Conservation (phyloP, 2,329 filamentous ascomycete species). For the Pezicula neosporulosa region DNA sequence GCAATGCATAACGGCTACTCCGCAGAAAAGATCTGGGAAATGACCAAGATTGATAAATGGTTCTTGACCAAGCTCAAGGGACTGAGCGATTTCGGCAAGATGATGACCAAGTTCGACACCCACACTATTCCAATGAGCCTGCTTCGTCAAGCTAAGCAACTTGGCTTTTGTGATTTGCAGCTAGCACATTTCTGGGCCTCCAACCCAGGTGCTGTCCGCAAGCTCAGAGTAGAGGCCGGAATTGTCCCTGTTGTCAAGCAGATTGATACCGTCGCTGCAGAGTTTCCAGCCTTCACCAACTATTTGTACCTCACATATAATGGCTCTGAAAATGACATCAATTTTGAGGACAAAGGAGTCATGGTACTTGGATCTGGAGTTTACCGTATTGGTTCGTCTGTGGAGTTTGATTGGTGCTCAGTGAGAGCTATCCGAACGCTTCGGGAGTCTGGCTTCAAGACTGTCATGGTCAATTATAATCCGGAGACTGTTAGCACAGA, state of each 20-base stretch:
- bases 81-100: conserved; percentile 82
- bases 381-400: conserved; percentile 94
- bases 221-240: conserved; percentile 77
- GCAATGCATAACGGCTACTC: conserved; percentile 93
- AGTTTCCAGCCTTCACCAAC: conserved; percentile 93
- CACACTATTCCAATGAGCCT: conserved; percentile 64
- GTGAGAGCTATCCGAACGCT: conserved; percentile 91
- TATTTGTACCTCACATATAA: conserved; percentile 98
- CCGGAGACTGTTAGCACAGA: conserved; percentile 88
- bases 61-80: conserved; percentile 91
- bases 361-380: conserved; percentile 97
- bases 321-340: conserved; percentile 77
- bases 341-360: conserved; percentile 84
- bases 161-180: conserved; percentile 93
- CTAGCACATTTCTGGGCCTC: conserved; percentile 92
- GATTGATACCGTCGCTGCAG: conserved; percentile 96
- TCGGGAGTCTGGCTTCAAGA: conserved; percentile 81
- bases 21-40: conserved; percentile 95
- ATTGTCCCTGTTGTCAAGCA: conserved; percentile 93
- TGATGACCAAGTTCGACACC: conserved; percentile 64
- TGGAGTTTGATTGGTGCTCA: conserved; percentile 99
- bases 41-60: conserved; percentile 99
- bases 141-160: conserved; percentile 81
- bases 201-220: conserved; percentile 86
- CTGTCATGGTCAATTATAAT: conserved; percentile 94